Conservation (phyloP, 805 yeast species). For the Cyberlindnera subsufficiens region DNA sequence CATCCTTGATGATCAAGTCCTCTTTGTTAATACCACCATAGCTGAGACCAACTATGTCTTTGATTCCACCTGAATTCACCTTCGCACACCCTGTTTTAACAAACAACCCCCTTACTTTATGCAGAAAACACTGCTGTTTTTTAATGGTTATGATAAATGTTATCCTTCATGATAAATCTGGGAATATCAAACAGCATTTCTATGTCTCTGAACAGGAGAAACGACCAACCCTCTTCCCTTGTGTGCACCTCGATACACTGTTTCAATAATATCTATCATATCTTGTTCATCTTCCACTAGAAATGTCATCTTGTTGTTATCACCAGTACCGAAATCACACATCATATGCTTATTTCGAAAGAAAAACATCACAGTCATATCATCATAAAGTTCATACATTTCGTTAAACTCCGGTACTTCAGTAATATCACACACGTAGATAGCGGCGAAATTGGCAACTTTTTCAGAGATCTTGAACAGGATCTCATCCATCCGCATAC, state of each 20-base stretch:
- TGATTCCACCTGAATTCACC: neutral
- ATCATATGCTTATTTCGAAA: conserved; percentile 92
- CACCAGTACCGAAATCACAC: conserved; percentile 98
- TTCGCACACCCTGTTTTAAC: no score
- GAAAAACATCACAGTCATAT: conserved; percentile 90
- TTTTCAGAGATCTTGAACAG: conserved; percentile 75
- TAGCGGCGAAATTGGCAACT: conserved; percentile 79
- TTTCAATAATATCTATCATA: conserved; percentile 84
- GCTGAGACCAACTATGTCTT: conserved; percentile 1
- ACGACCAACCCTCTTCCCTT: conserved; percentile 90
- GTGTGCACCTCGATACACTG: conserved; percentile 83
- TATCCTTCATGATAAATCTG: neutral
- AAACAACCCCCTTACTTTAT: no score
- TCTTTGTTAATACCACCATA: conserved; percentile 8
- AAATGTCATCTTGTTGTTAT: conserved; percentile 90
- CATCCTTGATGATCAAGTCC: conserved; percentile 4
- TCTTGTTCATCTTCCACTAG: conserved; percentile 76
- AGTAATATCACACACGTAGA: conserved; percentile 84
- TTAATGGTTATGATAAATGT: no score
- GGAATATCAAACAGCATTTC: conserved; percentile 4
- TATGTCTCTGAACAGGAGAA: conserved; percentile 47
- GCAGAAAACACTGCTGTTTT: no score
- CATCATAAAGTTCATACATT: conserved; percentile 88
- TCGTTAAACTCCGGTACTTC: conserved; percentile 86
- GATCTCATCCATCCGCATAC: conserved; percentile 88